Percentiles rank a stretch among this genome's conserved stretches.
Evolutionary conservation across 2,329 filamentous ascomycete genomes (phyloP).

Genomic region (Aspergillus sclerotialis): DNA sequence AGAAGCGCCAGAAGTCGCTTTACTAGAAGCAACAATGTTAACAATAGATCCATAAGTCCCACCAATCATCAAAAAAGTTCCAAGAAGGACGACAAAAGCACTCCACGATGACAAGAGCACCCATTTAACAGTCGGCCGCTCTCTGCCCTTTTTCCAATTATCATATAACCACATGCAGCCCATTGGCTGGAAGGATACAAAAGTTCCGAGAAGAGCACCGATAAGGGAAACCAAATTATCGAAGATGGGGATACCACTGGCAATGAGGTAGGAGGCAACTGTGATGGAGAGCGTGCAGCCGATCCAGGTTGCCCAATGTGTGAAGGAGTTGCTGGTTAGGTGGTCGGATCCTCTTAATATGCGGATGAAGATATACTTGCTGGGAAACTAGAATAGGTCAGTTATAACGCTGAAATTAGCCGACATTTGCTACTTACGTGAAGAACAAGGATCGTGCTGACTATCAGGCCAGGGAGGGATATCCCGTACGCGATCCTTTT

Average conservation of each 20-base stretch:
- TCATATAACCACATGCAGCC: constrained; percentile 27
- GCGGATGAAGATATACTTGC: constrained; percentile 12
- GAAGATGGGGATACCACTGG: constrained; percentile 15
- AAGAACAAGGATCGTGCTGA: constrained; percentile 11
- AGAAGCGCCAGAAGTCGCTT: constrained; percentile 25
- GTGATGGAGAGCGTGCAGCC: constrained; percentile 12
- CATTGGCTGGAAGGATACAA: constrained; percentile 13
- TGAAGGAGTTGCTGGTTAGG: constrained; percentile 9
- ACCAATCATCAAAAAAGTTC: constrained; percentile 38
- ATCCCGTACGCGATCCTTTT: constrained; percentile 39
- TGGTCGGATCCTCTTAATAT: constrained; percentile 10
- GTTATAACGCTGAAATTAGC: not conserved
- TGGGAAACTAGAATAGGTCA: constrained; percentile 6
- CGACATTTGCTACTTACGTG: constrained; percentile 6
- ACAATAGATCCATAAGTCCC: constrained; percentile 42
- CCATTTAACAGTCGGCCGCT: constrained; percentile 10
- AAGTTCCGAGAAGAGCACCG: constrained; percentile 12
- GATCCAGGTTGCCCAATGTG: constrained; percentile 13
- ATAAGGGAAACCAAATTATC: constrained; percentile 12
- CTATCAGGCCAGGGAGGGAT: constrained; percentile 19
- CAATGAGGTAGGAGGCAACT: constrained; percentile 12
- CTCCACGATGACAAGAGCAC: constrained; percentile 14
- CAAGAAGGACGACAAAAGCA: constrained; percentile 28
- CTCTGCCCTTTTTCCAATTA: constrained; percentile 15
- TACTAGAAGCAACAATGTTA: constrained; percentile 33